A percentile compares a stretch with the other conserved stretches of the same genome.
These are phyloP conservation scores for Wallacemonas collosoma DNA, from an alignment of 208 protist genomes.

Conservation along the genomic window DNA sequence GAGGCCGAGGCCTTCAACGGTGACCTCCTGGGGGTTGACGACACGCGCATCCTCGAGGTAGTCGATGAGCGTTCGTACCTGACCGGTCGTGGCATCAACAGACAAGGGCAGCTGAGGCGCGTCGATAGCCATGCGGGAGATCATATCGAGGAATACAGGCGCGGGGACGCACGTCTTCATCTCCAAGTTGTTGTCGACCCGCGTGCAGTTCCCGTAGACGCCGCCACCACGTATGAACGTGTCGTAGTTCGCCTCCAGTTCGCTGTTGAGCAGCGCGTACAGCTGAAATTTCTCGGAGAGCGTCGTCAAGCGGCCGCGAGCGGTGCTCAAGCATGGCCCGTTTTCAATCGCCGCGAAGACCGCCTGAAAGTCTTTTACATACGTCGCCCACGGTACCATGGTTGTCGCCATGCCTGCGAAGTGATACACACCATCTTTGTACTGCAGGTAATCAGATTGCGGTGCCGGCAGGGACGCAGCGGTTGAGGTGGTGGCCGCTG, in stretches of 20 bases:
- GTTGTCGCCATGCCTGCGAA: constrained; percentile 67
- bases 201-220: constrained; percentile 65
- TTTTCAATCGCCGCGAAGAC: constrained; percentile 82
- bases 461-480: neutral
- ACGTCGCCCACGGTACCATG: constrained; percentile 75
- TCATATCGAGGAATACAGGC: constrained; percentile 72
- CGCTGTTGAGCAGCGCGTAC: constrained; percentile 78
- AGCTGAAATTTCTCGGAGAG: constrained; percentile 84
- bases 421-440: constrained; percentile 48
- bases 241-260: constrained; percentile 58
- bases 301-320: constrained; percentile 69
- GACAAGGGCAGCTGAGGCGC: constrained; percentile 67
- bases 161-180: constrained; percentile 65
- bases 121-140: constrained; percentile 64
- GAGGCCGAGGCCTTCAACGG: constrained; percentile 86
- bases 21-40: constrained; percentile 65
- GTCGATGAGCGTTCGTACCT: constrained; percentile 49
- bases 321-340: constrained; percentile 84
- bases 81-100: constrained; percentile 29
- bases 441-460: neutral
- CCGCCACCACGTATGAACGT: constrained; percentile 53
- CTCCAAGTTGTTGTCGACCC: constrained; percentile 76
- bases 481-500: neutral
- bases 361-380: constrained; percentile 60
- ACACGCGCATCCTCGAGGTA: constrained; percentile 70